Conservation (phyloP, 1,284 basidiomycete species). For the Athelia sp. region DNA sequence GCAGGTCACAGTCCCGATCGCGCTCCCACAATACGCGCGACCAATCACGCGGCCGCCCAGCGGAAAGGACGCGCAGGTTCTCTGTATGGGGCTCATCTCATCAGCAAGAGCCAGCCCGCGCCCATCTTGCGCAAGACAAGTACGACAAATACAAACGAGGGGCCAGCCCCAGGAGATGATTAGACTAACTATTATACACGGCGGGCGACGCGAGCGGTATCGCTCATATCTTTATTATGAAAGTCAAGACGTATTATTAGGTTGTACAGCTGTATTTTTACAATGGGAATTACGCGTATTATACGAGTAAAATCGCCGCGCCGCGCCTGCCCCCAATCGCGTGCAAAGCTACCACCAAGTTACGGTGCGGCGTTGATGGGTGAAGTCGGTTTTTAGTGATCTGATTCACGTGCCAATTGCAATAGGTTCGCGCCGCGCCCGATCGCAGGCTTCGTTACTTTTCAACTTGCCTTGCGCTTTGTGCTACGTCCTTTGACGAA, state of each 20-base stretch:
- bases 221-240: neutral
- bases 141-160: conserved; percentile 35
- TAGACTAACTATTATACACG: conserved; percentile 8
- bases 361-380: no score
- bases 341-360: no score
- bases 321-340: no score
- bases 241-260: no score
- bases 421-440: no score
- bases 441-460: neutral
- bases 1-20: conserved; percentile 19
- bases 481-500: neutral
- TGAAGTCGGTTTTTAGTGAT: no score
- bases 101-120: neutral
- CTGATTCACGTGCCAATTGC: no score
- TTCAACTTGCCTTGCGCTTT: neutral
- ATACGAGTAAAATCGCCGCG: no score
- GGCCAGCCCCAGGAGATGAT: conserved; percentile 43
- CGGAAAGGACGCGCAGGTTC: neutral
- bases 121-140: neutral
- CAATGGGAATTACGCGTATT: no score
- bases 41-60: neutral
- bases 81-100: neutral
- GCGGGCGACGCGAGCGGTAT: neutral
- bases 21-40: neutral
- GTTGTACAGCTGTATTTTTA: no score